These are phyloP conservation scores for Yamadazyma oceani DNA, from an alignment of 1,139 yeast genomes.

Conservation along the genomic window DNA sequence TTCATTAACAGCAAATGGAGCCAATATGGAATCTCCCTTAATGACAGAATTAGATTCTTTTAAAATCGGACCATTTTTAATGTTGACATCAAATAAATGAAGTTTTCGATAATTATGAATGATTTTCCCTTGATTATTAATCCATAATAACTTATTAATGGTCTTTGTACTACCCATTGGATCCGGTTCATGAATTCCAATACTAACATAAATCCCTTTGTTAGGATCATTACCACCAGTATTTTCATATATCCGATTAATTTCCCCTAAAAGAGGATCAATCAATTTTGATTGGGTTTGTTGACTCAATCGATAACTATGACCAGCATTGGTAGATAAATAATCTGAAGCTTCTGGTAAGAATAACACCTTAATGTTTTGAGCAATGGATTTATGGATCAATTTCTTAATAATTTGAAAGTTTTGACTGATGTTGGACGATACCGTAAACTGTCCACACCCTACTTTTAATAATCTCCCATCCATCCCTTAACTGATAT, in stretches of 20 bases:
- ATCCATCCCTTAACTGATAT: neutral
- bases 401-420: conserved; percentile 57
- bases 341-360: conserved; percentile 95
- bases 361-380: conserved; percentile 65
- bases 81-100: conserved; percentile 87
- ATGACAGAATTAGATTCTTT: conserved; percentile 80
- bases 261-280: conserved; percentile 46
- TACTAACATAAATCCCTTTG: conserved; percentile 31
- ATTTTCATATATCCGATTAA: conserved; percentile 24
- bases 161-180: conserved; percentile 54
- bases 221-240: conserved; percentile 11
- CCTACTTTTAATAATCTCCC: conserved; percentile 46
- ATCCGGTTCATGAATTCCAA: conserved; percentile 84
- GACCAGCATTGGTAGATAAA: conserved; percentile 66
- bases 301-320: conserved; percentile 60
- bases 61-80: conserved; percentile 70
- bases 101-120: conserved; percentile 74
- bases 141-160: conserved; percentile 58
- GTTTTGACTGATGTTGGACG: conserved; percentile 60
- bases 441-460: conserved; percentile 84
- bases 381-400: conserved; percentile 59
- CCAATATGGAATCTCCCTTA: conserved; percentile 59
- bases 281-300: conserved; percentile 54
- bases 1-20: conserved; percentile 46
- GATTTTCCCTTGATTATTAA: conserved; percentile 63